Base-by-base conservation (phyloP, 305 asterid species). In the Solanum chacoense region DNA sequence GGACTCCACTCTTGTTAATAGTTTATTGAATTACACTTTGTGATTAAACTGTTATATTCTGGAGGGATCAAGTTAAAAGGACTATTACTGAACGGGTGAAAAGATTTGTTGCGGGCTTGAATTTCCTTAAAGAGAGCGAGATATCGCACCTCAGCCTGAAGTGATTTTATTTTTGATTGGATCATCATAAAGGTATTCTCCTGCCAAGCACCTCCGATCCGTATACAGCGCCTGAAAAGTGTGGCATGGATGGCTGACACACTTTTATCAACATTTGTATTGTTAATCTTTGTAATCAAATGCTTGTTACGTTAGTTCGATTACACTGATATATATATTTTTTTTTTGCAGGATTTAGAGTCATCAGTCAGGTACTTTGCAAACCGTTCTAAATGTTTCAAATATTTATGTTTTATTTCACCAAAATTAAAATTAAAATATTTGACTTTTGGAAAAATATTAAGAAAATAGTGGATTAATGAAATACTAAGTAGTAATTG, bases 341-440 rank as follows among this genome's bases (percentile, higher is more conserved):
- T 96, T 94, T 86, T 93, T 45, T 94, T 20, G 98, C 98, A 20
- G 99, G 99, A 92, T 97, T 99, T 35, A 97, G 77, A 13, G 99
- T 95, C 99, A 97, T 96, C 93, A 13, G 99, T 95, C 99, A 97
- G 95, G 93, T 96, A 97, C 92, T 97, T 97, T 71, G 99, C 99
- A 71, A 97, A 96, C 75, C 98, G 89, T 91, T 97, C 99, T 93
- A 96, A 89, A 91, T 97, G 99, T 85, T 96, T 97, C 90, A 50
- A 50, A 50, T 50, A 14, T 50, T 0, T 50, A 45, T 42, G 1
- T 45, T 45, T 7, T 45, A 45, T 5, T 45, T 45, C 59, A 45
- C 50, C 7, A 34, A 34, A 45, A 45, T 45, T 14, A 45, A 14
- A 45, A 45, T 45, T 12, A 50, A 50, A 50, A 1, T 50, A 50